phyloP scores from a whole-genome alignment of 2,329 filamentous ascomycete species.

The Xylogone sp. region DNA sequence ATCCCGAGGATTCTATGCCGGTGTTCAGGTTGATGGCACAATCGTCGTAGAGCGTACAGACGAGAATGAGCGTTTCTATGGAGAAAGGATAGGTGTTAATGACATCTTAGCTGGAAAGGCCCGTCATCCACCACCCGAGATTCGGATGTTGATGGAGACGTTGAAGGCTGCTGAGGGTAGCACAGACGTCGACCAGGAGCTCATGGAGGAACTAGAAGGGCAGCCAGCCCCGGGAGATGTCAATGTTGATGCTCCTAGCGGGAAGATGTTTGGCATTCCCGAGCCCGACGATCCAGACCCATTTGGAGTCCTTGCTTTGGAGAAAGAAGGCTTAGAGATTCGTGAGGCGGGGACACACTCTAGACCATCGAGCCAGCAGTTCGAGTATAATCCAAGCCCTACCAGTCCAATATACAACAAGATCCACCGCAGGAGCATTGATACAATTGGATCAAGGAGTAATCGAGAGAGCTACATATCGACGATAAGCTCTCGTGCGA shows the following conservation, averaged over 20 bases:
- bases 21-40: slow-evolving; percentile 80
- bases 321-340: slow-evolving; percentile 85
- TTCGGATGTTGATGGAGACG: slow-evolving; percentile 55
- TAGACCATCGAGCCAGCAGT: slow-evolving; percentile 72
- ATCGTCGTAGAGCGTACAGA: slow-evolving; percentile 80
- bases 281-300: slow-evolving; percentile 82
- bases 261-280: slow-evolving; percentile 68
- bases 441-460: slow-evolving; percentile 58
- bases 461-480: slow-evolving; percentile 75
- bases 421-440: slow-evolving; percentile 62
- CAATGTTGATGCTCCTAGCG: slow-evolving; percentile 39
- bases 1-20: slow-evolving; percentile 80
- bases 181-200: slow-evolving; percentile 62
- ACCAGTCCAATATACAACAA: slow-evolving; percentile 66
- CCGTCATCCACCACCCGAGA: slow-evolving; percentile 18
- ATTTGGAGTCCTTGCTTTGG: slow-evolving; percentile 85
- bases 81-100: slow-evolving; percentile 53
- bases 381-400: slow-evolving; percentile 76
- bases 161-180: slow-evolving; percentile 84
- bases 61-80: slow-evolving; percentile 83
- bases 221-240: slow-evolving; percentile 72
- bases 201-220: slow-evolving; percentile 59
- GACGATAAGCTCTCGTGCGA: slow-evolving; percentile 46
- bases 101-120: slow-evolving; percentile 47
- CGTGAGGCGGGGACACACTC: slow-evolving; percentile 79